Base-by-base conservation (phyloP, 2,329 filamentous ascomycete species). In the Aspergillus pseudoterreus region DNA sequence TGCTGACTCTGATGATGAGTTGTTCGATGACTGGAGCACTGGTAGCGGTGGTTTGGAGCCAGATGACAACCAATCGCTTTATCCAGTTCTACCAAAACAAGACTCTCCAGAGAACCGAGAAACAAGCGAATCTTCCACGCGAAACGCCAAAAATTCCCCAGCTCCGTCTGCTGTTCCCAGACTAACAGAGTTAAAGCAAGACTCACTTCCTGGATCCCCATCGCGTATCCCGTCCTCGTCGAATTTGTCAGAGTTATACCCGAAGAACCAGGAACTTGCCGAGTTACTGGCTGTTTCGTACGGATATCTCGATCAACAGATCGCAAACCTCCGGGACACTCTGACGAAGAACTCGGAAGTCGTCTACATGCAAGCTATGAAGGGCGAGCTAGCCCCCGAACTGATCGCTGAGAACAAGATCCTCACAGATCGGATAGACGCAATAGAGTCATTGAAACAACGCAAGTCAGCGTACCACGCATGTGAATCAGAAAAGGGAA, bases 281-380 rank as follows among this genome's bases (percentile, higher is more conserved):
- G 64, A 64, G 15, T 70, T 75, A 50, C 47, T 74, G 17, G 53
- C 52, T n/a, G 57, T 70, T n/a, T 50, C 65, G 17, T 47, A 51
- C 6, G 51, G 57, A 11, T 58, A 56, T 9, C 54, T 73, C n/a
- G 60, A 63, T 6, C 46, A 54, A 22, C 54, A 63, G 14, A 60
- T 71, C 43, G 54, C 60, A 21, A 59, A 53, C n/a, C 51, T 74
- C 30, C 62, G 67, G 43, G 44, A 54, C 38, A 68, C 62, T 3
- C 57, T 68, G 22, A 58, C 66, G 33, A 63, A 58, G 27, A 72
- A 73, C 47, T 69, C 73, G 1, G 64, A 71, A 42, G 54, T 66
- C 32, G 64, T 73, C 12, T 72, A 71, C 48, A 57, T 72, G 39
- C 60, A 64, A 47, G 64, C 67, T 24, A 67, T 75, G 63, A 64